Evolutionary conservation across 2,329 filamentous ascomycete species (phyloP).

Genomic region (Xylariales sp.): DNA sequence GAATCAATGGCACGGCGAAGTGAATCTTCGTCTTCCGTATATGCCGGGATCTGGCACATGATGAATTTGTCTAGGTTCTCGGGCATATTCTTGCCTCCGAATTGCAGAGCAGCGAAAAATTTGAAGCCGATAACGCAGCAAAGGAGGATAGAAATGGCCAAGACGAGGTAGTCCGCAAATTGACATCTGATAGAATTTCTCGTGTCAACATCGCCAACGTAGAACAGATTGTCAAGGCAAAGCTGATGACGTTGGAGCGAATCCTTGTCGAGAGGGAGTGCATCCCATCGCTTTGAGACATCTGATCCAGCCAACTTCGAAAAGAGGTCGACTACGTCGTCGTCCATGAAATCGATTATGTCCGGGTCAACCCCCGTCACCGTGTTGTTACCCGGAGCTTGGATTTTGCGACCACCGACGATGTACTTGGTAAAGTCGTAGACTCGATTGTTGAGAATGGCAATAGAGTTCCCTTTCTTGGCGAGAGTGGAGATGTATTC

Average conservation of each 20-base stretch:
- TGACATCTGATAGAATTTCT: slow-evolving; percentile 79
- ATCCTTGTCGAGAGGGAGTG: slow-evolving; percentile 53
- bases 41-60: slow-evolving; percentile 95
- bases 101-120: slow-evolving; percentile 93
- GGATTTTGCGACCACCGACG: slow-evolving; percentile 64
- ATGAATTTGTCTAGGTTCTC: slow-evolving; percentile 98
- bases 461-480: slow-evolving; percentile 60
- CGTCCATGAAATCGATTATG: slow-evolving; percentile 76
- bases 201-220: slow-evolving; percentile 86
- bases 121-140: slow-evolving; percentile 87
- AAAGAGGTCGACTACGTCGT: slow-evolving; percentile 71
- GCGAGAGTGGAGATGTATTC: slow-evolving; percentile 71
- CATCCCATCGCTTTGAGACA: slow-evolving; percentile 77
- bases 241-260: slow-evolving; percentile 66
- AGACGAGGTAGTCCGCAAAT: slow-evolving; percentile 84
- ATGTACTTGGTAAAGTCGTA: slow-evolving; percentile 89
- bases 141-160: slow-evolving; percentile 78
- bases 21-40: slow-evolving; percentile 97
- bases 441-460: slow-evolving; percentile 71
- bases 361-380: slow-evolving; percentile 47
- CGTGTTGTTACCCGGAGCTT: slow-evolving; percentile 48
- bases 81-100: slow-evolving; percentile 82
- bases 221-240: slow-evolving; percentile 93
- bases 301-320: slow-evolving; percentile 70
- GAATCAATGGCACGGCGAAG: slow-evolving; percentile 96